Percentiles rank a stretch among this genome's conserved stretches.
Conservation (phyloP, 768 basidiomycete species). For the Psilocybe cubensis region DNA sequence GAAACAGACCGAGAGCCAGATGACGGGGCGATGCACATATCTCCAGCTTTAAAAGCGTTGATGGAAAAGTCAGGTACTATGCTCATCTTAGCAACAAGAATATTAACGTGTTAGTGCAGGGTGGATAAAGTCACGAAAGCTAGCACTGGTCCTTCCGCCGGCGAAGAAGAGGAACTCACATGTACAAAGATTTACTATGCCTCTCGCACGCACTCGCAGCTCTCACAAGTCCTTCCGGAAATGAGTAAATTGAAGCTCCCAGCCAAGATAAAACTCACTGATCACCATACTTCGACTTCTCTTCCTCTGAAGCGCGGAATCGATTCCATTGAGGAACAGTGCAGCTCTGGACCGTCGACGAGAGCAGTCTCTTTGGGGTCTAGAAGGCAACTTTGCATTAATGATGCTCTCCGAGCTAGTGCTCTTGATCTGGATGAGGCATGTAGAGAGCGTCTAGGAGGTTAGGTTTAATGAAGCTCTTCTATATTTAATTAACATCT, state of each 20-base stretch:
- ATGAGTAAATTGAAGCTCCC: slow-evolving; percentile 68
- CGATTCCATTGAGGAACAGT: slow-evolving; percentile 25
- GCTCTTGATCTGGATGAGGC: slow-evolving; percentile 82
- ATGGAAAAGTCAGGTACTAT: slow-evolving; percentile 68
- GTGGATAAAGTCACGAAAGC: slow-evolving; percentile 35
- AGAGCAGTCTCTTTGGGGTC: slow-evolving; percentile 88
- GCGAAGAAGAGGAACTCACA: slow-evolving; percentile 49
- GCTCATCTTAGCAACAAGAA: not conserved
- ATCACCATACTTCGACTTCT: slow-evolving; percentile 21
- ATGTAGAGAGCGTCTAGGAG: slow-evolving; percentile 80
- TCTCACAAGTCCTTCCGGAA: slow-evolving; percentile 89
- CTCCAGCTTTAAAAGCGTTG: slow-evolving; percentile 76
- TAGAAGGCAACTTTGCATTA: slow-evolving; percentile 91
- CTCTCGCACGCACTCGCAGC: slow-evolving; percentile 94
- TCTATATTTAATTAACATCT: not conserved
- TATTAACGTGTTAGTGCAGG: slow-evolving; percentile 18
- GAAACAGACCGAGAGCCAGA: slow-evolving; percentile 45
- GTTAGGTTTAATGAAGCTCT: slow-evolving; percentile 37
- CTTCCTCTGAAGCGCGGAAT: slow-evolving; percentile 27
- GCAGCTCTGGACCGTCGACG: slow-evolving; percentile 28
- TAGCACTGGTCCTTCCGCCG: slow-evolving; percentile 10
- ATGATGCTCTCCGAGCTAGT: slow-evolving; percentile 70
- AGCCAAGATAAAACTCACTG: slow-evolving; percentile 24
- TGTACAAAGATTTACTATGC: slow-evolving; percentile 92
- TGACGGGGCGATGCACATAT: slow-evolving; percentile 59